Evolutionary conservation across 2,329 filamentous ascomycete genomes (phyloP), one percentile per base, ranked within the genome.

Genomic region (Aspergillus bombycis): DNA sequence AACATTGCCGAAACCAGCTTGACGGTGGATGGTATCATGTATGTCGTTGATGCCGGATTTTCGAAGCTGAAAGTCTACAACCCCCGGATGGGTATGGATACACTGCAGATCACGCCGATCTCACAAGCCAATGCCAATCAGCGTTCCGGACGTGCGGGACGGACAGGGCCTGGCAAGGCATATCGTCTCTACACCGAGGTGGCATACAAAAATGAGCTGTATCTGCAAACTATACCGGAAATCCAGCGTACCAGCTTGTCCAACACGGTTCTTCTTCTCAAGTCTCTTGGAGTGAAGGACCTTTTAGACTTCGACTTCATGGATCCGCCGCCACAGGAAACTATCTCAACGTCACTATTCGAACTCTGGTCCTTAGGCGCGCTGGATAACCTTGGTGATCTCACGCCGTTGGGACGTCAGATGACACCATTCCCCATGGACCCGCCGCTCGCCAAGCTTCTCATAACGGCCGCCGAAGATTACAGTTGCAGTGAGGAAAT

Each of bases 341-440:
- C 94, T 0, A 98, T 99, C 68, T 94, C 93, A 0, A 99, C 95
- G 0, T 97, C 94, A 4, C 89, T 99, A 41, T 99, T 98, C 79
- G 95, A 99, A 72, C 87, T 99, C 0, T 99, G 95, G 95, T 94
- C 95, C 0, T 84, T 99, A 0, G 95, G 95, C 1, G 94, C 95
- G 0, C 81, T 99, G 14, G 93, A 97, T 75, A 97, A 99, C 71
- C 85, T 98, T 19, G 96, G 95, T 41, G 93, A 97, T 68, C 85
- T 99, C 30, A 99, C 95, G 0, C 83, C 88, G 0, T 86, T 99
- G 1, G 95, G 95, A 34, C 88, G 87, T 52, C 94, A 91, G 70
- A 99, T 99, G 95, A 97, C 95, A 30, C 91, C 92, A 1, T 99
- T 98, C 72, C 95, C 95, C 0, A 99, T 99, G 94, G 95, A 99